Evolutionary conservation across 352 stramenopile species (phyloP), one percentile per base, ranked within the genome.

Genomic region (Phytopythium delawarense): DNA sequence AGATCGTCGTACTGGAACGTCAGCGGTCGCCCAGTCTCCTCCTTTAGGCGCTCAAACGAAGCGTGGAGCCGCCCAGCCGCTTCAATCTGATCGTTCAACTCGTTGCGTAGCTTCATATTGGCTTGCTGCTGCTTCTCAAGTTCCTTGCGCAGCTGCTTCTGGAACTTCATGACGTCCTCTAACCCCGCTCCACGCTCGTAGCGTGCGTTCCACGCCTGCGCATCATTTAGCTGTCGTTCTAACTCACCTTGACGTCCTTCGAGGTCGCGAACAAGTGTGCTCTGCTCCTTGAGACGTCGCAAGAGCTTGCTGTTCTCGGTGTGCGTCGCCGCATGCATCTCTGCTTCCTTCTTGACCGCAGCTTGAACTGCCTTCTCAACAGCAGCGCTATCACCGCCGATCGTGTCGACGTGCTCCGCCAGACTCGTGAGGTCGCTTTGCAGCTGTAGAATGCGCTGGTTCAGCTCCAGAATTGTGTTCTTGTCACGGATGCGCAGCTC

Each of bases 131-230:
- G 78, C 28, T 78, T 75, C 16, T 83, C 73, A 12, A 91, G 65
- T 42, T 91, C 71, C n/a, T 76, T 66, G 5, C 81, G 78, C 4
- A 94, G 67, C 48, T 88, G 84, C 66, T 89, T 89, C 40, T 92
- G 79, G 64, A 79, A 82, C 46, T 76, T 81, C 48, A 91, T 69
- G n/a, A 90, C 78, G 55, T 91, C 84, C 62, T 91, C 81, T 21
- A 94, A 53, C 0, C 84, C 84, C 35, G 80, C 79, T 21, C 75
- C 63, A 11, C 74, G 62, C 57, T 94, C 84, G 39, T 94, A 94
- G 34, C 81, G 81, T 4, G 68, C 72, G 58, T 90, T 92, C 78
- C 75, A 89, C 25, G 75, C 69, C 30, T 89, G 70, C 0, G 81
- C 76, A 16, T 91, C 79, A 18, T 67, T 62, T 2, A 89, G 63